A percentile compares a stretch with the other conserved stretches of the same genome.
Evolutionary conservation across 352 stramenopile genomes (phyloP).

Genomic region (Peronospora belbahrii): DNA sequence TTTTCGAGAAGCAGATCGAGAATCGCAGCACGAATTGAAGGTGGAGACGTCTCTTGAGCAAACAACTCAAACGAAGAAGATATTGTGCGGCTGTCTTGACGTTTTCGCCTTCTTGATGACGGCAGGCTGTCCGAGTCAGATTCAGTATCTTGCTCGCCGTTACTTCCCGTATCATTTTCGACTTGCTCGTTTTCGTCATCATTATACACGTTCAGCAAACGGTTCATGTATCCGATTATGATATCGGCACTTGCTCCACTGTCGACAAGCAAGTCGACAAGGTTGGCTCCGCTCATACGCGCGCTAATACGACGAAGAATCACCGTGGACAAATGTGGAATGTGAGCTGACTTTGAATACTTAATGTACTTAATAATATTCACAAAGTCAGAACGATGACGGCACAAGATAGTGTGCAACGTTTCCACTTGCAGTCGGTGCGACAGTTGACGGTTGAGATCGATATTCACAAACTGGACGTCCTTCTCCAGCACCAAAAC

Average conservation of each 20-base stretch:
- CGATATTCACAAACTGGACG: constrained; percentile 51
- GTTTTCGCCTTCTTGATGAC: constrained; percentile 31
- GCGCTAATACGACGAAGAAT: constrained; percentile 65
- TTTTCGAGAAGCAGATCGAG: constrained; percentile 76
- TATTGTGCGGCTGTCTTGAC: constrained; percentile 36
- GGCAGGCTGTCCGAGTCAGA: constrained; percentile 27
- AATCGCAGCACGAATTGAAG: constrained; percentile 58
- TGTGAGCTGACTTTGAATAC: constrained; percentile 69
- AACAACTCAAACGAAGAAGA: constrained; percentile 43
- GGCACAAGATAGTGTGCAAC: constrained; percentile 68
- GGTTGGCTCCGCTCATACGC: constrained; percentile 45
- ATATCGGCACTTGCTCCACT: constrained; percentile 57
- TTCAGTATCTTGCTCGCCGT: constrained; percentile 16
- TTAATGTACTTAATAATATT: constrained; percentile 81
- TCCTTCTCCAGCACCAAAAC: constrained; percentile 69
- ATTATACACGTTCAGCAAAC: constrained; percentile 63
- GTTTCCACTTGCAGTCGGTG: constrained; percentile 67
- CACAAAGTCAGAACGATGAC: constrained; percentile 65
- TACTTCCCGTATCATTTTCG: constrained; percentile 11
- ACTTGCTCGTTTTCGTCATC: constrained; percentile 31
- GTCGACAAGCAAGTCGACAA: constrained; percentile 65
- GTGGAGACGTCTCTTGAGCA: constrained; percentile 25
- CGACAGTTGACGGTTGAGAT: constrained; percentile 46
- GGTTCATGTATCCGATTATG: constrained; percentile 72
- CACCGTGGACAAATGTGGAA: constrained; percentile 58